Percentiles rank a stretch among this genome's conserved stretches.
Conservation (phyloP, 2,329 filamentous ascomycete species). For the Penicillium sp. region DNA sequence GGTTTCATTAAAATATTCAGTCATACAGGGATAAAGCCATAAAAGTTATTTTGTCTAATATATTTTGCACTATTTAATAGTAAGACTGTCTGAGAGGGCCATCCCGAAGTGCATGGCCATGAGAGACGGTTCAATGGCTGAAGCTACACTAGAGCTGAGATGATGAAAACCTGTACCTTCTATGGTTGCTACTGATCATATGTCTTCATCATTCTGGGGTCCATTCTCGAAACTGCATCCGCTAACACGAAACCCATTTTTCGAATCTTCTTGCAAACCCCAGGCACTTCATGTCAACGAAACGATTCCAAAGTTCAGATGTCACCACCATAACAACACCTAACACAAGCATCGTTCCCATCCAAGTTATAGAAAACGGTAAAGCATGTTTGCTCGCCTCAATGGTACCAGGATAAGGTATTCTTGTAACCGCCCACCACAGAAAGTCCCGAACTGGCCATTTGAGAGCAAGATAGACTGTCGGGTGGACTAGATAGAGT, state of each 20-base stretch:
- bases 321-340: neutral
- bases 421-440: neutral
- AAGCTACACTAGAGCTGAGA: neutral
- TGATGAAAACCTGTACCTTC: neutral
- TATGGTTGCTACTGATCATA: neutral
- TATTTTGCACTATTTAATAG: neutral
- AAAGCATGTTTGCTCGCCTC: neutral
- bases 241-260: neutral
- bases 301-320: constrained; percentile 1
- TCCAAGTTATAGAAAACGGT: neutral
- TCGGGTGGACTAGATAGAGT: constrained; percentile 3
- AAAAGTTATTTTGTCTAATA: constrained; percentile 15
- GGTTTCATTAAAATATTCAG: constrained; percentile 25
- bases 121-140: neutral
- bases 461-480: neutral
- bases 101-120: neutral
- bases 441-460: constrained; percentile 1
- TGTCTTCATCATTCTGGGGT: too few species aligned
- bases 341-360: neutral
- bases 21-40: constrained; percentile 11
- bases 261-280: neutral
- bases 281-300: neutral
- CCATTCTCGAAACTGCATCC: neutral
- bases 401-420: neutral
- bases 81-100: neutral